Conservation (phyloP, 2,329 filamentous ascomycete species). For the Dryadomyces sulphureus region DNA sequence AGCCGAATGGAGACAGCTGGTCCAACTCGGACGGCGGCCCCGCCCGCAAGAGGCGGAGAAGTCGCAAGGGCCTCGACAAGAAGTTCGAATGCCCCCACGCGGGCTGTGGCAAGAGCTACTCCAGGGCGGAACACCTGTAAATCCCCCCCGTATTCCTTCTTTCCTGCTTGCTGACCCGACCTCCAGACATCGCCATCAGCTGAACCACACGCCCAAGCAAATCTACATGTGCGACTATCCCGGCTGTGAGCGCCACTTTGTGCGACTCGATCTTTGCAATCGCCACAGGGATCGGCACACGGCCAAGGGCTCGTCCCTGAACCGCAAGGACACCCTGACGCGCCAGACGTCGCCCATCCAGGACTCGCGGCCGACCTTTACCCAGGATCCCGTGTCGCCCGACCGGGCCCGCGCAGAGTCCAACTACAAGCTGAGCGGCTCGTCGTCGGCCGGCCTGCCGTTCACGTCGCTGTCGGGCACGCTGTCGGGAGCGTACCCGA, state of each 20-base stretch:
- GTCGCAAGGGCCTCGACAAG: conserved; percentile 67
- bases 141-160: conserved; percentile 14
- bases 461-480: conserved; percentile 30
- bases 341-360: conserved; percentile 30
- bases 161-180: background rate
- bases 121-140: conserved; percentile 86
- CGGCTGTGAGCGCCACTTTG: conserved; percentile 80
- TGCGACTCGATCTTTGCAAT: conserved; percentile 82
- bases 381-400: conserved; percentile 29
- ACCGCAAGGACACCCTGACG: conserved; percentile 56
- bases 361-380: conserved; percentile 25
- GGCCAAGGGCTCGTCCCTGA: conserved; percentile 62
- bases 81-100: conserved; percentile 72
- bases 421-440: conserved; percentile 22
- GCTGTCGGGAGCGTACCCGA: background rate
- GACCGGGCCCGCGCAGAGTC: conserved; percentile 29
- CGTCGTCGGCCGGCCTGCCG: conserved; percentile 17
- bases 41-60: conserved; percentile 48
- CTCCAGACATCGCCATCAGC: conserved; percentile 65
- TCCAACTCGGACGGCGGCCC: conserved; percentile 36
- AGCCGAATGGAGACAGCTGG: conserved; percentile 29
- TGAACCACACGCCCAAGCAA: conserved; percentile 92
- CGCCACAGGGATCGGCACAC: conserved; percentile 71
- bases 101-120: conserved; percentile 91
- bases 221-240: conserved; percentile 90